A percentile compares a stretch with the other conserved stretches of the same genome.
These are phyloP conservation scores for Penicillium expansum DNA, from an alignment of 2,329 filamentous ascomycete genomes.

Conservation along the genomic window DNA sequence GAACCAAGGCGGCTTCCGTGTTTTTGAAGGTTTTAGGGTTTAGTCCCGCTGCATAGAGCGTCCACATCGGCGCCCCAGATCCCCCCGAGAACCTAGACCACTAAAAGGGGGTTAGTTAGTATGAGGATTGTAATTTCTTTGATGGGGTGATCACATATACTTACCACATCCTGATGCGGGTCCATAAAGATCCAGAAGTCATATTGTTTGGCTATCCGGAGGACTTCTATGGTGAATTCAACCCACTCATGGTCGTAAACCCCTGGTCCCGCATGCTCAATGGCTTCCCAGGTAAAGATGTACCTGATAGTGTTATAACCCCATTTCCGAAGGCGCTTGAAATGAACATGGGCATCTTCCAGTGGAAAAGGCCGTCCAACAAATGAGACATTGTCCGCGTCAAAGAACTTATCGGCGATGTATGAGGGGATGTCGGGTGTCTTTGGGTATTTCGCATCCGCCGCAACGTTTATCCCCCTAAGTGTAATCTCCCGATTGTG, in stretches of 20 bases:
- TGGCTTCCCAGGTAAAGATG: conserved; percentile 98
- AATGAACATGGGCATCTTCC: conserved; percentile 80
- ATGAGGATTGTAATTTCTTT: conserved; percentile 5
- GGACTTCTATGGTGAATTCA: conserved; percentile 78
- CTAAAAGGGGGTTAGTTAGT: conserved; percentile 44
- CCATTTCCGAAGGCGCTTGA: conserved; percentile 78
- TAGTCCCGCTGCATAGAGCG: conserved; percentile 86
- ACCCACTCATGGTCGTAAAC: conserved; percentile 94
- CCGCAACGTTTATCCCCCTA: conserved; percentile 90
- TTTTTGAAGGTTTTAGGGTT: conserved; percentile 80
- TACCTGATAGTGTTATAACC: conserved; percentile 97
- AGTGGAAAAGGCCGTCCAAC: conserved; percentile 79
- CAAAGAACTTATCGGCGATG: conserved; percentile 75
- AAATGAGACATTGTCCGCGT: conserved; percentile 88
- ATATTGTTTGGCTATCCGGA: conserved; percentile 82
- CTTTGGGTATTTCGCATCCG: conserved; percentile 85
- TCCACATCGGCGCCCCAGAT: conserved; percentile 97
- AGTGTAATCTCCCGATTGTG: conserved; percentile 82
- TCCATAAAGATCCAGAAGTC: conserved; percentile 98
- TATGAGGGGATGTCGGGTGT: conserved; percentile 80
- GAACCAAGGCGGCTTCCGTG: conserved; percentile 89
- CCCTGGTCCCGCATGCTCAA: conserved; percentile 86
- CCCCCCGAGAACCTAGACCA: conserved; percentile 95
- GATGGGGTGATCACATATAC: conserved; percentile 34
- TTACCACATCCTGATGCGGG: conserved; percentile 92